These are phyloP conservation scores for Coemansia sp. DNA, from an alignment of 192 early-diverging fungal genomes.

Conservation along the genomic window DNA sequence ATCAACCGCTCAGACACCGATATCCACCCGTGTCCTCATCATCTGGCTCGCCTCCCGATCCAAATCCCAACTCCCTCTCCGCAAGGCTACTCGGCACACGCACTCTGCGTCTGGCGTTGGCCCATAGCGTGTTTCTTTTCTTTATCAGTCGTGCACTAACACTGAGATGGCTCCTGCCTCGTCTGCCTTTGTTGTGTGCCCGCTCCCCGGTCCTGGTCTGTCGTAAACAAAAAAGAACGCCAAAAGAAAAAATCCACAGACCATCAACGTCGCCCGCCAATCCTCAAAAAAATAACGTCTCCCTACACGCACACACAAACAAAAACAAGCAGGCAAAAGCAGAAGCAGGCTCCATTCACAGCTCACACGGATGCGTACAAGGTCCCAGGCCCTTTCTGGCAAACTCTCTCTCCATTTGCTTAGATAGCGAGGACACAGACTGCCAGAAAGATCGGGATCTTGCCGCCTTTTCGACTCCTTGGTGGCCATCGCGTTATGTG, in stretches of 20 bases:
- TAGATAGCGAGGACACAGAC: too few species aligned
- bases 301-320: too few species aligned
- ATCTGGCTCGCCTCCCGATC: not conserved
- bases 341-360: not conserved
- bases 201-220: too few species aligned
- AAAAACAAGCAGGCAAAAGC: not conserved
- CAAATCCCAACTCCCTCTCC: not conserved
- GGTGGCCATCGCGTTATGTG: not conserved
- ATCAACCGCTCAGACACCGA: not conserved
- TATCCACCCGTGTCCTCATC: constrained; percentile 3
- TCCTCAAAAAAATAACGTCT: too few species aligned
- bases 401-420: too few species aligned
- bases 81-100: constrained; percentile 4
- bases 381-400: too few species aligned
- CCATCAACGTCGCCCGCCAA: too few species aligned
- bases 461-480: not conserved
- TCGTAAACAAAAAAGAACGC: too few species aligned
- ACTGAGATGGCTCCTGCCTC: not conserved
- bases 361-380: not conserved
- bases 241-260: too few species aligned
- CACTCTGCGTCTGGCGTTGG: not conserved
- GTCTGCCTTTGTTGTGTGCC: too few species aligned
- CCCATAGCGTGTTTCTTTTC: constrained; percentile 1
- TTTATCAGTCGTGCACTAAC: not conserved
- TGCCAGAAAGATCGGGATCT: too few species aligned